phyloP scores from a whole-genome alignment of 1,284 basidiomycete genomes.

The Melampsora occidentalis region DNA sequence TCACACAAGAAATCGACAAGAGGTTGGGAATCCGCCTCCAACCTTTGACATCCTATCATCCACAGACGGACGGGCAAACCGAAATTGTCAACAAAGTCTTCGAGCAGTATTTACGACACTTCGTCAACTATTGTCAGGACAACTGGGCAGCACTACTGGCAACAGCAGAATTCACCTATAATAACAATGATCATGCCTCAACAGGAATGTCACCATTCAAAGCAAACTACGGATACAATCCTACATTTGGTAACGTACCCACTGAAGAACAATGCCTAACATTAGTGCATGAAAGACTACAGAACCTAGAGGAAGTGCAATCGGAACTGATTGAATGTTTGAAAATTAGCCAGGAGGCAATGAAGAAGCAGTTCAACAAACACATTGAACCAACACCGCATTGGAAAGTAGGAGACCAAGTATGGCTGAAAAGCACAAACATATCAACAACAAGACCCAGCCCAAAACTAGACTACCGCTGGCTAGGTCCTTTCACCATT shows the following conservation, averaged over 20 bases:
- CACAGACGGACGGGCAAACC: slow-evolving; percentile 43
- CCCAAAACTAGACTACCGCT: no score
- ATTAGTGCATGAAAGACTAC: background rate
- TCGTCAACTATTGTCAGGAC: slow-evolving; percentile 43
- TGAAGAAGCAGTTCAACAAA: background rate
- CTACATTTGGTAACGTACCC: no score
- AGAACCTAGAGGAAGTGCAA: background rate
- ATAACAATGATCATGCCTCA: slow-evolving; percentile 55
- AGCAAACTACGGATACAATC: no score
- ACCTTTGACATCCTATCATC: slow-evolving; percentile 21
- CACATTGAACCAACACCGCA: background rate
- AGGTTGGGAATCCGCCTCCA: no score
- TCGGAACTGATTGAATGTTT: no score
- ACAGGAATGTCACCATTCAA: slow-evolving; percentile 46
- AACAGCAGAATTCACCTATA: slow-evolving; percentile 55
- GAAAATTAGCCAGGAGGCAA: background rate
- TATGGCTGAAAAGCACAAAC: no score
- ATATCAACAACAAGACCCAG: no score
- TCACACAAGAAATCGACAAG: no score
- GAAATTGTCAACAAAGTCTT: background rate
- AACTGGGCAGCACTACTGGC: slow-evolving; percentile 44
- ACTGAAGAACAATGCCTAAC: background rate
- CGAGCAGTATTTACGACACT: slow-evolving; percentile 48
- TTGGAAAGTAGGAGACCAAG: background rate
- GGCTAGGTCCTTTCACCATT: no score